Conservation (phyloP, 1,284 basidiomycete genomes). For the Malassezia furfur region DNA sequence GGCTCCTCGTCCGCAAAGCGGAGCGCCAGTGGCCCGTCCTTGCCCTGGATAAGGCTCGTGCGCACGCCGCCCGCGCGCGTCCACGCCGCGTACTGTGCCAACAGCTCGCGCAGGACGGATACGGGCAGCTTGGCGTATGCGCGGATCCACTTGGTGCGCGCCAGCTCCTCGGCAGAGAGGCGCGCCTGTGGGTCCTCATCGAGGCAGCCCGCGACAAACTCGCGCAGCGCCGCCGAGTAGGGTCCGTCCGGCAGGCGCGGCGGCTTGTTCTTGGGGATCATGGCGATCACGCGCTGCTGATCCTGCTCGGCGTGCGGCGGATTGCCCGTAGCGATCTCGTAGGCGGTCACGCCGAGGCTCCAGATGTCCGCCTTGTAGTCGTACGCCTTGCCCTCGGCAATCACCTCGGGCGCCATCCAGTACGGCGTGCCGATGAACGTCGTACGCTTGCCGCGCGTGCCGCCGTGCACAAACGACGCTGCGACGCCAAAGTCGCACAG, state of each 20-base stretch:
- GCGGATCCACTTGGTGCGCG: slow-evolving; percentile 88
- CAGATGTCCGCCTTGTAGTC: slow-evolving; percentile 65
- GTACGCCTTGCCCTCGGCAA: slow-evolving; percentile 55
- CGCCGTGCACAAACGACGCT: slow-evolving; percentile 18
- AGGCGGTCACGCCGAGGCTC: slow-evolving; percentile 85
- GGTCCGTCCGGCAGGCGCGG: slow-evolving; percentile 65
- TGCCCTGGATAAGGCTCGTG: slow-evolving; percentile 56
- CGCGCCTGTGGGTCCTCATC: slow-evolving; percentile 75
- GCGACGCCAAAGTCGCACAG: slow-evolving; percentile 30
- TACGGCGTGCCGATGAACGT: slow-evolving; percentile 51
- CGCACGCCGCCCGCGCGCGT: slow-evolving; percentile 69
- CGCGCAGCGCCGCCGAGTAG: slow-evolving; percentile 71
- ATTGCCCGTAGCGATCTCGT: slow-evolving; percentile 79
- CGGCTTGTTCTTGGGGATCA: slow-evolving; percentile 78
- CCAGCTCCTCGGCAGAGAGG: slow-evolving; percentile 75
- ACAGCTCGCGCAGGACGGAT: slow-evolving; percentile 66
- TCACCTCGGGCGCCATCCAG: slow-evolving; percentile 48
- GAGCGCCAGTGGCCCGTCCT: neutral
- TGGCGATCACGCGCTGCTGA: slow-evolving; percentile 76
- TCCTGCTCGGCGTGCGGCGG: slow-evolving; percentile 86
- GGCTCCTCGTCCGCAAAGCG: neutral
- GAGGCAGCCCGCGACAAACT: slow-evolving; percentile 77
- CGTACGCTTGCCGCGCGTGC: slow-evolving; percentile 20
- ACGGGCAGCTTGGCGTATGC: slow-evolving; percentile 59
- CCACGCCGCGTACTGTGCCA: slow-evolving; percentile 66